Conservation (phyloP, 164 flowering plant species). For the Dillenia suffruticosa region DNA sequence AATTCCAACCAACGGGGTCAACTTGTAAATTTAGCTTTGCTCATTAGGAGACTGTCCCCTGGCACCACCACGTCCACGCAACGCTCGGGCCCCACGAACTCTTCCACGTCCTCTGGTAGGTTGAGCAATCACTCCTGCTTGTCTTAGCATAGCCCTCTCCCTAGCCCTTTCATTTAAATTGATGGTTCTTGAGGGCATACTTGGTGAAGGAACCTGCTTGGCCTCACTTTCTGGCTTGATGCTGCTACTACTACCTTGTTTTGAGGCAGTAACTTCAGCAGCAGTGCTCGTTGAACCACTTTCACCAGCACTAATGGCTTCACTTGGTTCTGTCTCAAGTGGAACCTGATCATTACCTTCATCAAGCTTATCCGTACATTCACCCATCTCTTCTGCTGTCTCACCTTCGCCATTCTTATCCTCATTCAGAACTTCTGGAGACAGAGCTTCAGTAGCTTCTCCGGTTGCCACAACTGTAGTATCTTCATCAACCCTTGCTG, state of each 20-base stretch:
- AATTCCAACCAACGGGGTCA: no score
- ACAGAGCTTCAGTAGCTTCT: slow-evolving; percentile 29
- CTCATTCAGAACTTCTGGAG: slow-evolving; percentile 20
- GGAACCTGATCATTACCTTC: slow-evolving; percentile 31
- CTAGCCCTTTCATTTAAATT: slow-evolving; percentile 58
- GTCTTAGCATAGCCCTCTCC: slow-evolving; percentile 41
- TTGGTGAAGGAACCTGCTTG: slow-evolving; percentile 25
- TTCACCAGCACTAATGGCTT: slow-evolving; percentile 18
- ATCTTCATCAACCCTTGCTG: slow-evolving; percentile 31
- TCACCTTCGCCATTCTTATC: slow-evolving; percentile 38
- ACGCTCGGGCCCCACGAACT: slow-evolving; percentile 26
- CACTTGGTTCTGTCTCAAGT: slow-evolving; percentile 27
- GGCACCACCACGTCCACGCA: slow-evolving; percentile 30
- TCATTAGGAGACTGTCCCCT: slow-evolving; percentile 29
- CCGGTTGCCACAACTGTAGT: slow-evolving; percentile 10
- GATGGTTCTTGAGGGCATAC: slow-evolving; percentile 34
- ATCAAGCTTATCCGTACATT: slow-evolving; percentile 36
- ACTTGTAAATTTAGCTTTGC: slow-evolving; percentile 9
- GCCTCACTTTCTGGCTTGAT: slow-evolving; percentile 24
- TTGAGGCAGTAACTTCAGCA: slow-evolving; percentile 17
- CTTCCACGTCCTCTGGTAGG: slow-evolving; percentile 55
- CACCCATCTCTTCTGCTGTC: slow-evolving; percentile 34
- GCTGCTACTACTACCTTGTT: slow-evolving; percentile 17
- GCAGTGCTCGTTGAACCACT: slow-evolving; percentile 18
- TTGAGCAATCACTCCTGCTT: slow-evolving; percentile 34